Base-by-base conservation (phyloP, 202 grass and related monocot species). In the Elaeis oleifera region DNA sequence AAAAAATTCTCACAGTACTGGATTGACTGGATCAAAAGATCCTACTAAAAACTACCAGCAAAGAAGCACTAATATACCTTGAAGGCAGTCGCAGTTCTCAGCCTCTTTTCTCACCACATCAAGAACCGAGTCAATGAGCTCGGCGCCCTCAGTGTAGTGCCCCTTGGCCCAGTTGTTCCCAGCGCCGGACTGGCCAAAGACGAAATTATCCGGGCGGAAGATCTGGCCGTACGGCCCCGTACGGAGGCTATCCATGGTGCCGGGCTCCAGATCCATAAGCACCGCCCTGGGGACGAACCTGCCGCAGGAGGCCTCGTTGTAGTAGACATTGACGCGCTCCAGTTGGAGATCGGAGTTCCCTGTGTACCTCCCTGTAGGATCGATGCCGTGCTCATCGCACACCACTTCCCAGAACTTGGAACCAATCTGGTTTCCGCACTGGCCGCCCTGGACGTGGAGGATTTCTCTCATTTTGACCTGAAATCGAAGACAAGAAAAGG, bases 91-190 rank as follows among this genome's bases (percentile, higher is more conserved):
- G 44, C 89, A 95, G 77, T 95, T 95, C 70, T 95, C 89, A 17
- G 89, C 89, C 63, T 95, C 89, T 66, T 95, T 95, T 54, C 89
- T 82, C 5, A 95, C 89, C 16, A 95, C 89, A 44, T 95, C 89
- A 39, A 90, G 87, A 49, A 95, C 90, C 4, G 85, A 89, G 72
- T 95, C 90, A 16, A 95, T 95, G 18, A 95, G 81, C 79, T 95
- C 90, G 17, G 90, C 85, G 0, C 90, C 90, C 80, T 95, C 90
- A 0, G 89, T 95, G 79, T 95, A 95, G 54, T 95, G 89, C 0
- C 89, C 89, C 85, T 95, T 95, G 31, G 89, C 89, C 89, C 89
- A 95, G 76, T 95, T 95, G 74, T 95, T 95, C 11, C 90, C 90
- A 1, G 85, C 90, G 2, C 90, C 90, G 16, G 85, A 89, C 73